Base-by-base conservation (phyloP, 305 asterid genomes). In the Fraxinus floribunda region DNA sequence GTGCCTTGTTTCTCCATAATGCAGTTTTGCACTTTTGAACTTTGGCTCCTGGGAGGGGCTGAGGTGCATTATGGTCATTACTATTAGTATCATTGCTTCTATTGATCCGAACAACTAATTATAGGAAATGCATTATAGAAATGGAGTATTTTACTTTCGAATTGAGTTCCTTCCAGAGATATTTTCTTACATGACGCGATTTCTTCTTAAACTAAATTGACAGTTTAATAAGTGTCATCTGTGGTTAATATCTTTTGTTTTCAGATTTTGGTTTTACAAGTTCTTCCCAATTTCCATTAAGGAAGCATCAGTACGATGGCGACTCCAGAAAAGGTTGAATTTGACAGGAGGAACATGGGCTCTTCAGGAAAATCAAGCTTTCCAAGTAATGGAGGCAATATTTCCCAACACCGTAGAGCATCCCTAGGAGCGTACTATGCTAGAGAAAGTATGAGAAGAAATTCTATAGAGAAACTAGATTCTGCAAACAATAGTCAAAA, bases 391-490 rank as follows among this genome's bases (percentile, higher is more conserved):
- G 84, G 78, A 57, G 52, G 62, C 77, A 77, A 46, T 44, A 29
- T 80, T 81, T 72, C 81, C 75, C 81, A 34, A 39, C 78, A 38
- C 72, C 82, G 68, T 72, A 88, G 91, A 83, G 82, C 85, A 78
- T 90, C 94, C 66, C 30, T 79, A 83, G 86, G 87, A 76, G 83
- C 89, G 15, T 39, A 76, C 80, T 52, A 52, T 75, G 86, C 81
- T 81, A 88, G 80, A 38, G 79, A 60, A 78, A 72, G 81, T 81
- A 80, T 85, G n/a, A 78, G 83, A 60, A 86, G 89, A 82, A 84
- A 85, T 72, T 90, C 95, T 62, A 84, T 89, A 5, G 91, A 89
- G 15, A 89, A 87, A 79, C 82, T 87, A 77, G 75, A 74, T 77
- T 83, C 90, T 32, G 80, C 76, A 46, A 80, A 85, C 11, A 83